phyloP scores from a whole-genome alignment of 306 rosid species.

The Arachis stenosperma region DNA sequence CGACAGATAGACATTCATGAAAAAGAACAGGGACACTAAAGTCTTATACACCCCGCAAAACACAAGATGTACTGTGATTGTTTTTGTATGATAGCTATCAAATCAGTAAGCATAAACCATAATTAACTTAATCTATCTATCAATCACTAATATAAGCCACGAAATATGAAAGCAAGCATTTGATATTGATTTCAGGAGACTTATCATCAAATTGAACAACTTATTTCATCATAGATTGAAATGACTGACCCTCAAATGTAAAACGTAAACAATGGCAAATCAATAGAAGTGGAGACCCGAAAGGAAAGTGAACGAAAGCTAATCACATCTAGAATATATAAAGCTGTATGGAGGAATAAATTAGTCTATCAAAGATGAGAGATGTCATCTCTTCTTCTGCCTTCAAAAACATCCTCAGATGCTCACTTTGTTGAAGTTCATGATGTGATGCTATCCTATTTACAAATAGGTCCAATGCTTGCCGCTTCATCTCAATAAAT shows the following conservation, averaged over 20 bases:
- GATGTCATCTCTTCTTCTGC: conserved; percentile 91
- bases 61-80: conserved; percentile 6
- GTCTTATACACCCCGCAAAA: conserved; percentile 13
- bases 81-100: too few relatives aligned
- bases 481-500: conserved; percentile 98
- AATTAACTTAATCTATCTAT: too few relatives aligned
- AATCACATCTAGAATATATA: conserved; percentile 26
- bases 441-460: conserved; percentile 90
- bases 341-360: conserved; percentile 30
- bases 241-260: too few relatives aligned
- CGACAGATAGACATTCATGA: conserved; percentile 9
- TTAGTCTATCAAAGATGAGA: conserved; percentile 33
- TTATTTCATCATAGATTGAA: too few relatives aligned
- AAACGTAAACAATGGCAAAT: too few relatives aligned
- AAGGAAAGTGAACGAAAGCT: neutral
- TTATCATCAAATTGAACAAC: too few relatives aligned
- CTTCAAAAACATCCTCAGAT: conserved; percentile 89
- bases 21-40: conserved; percentile 11
- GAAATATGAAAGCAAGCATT: conserved; percentile 12
- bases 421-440: conserved; percentile 92
- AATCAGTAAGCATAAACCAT: too few relatives aligned
- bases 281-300: too few relatives aligned
- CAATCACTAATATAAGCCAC: too few relatives aligned
- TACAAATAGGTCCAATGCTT: conserved; percentile 83
- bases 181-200: neutral